These are phyloP conservation scores for Smittium culicis DNA, from an alignment of 371 early-diverging fungal species.

Conservation along the genomic window DNA sequence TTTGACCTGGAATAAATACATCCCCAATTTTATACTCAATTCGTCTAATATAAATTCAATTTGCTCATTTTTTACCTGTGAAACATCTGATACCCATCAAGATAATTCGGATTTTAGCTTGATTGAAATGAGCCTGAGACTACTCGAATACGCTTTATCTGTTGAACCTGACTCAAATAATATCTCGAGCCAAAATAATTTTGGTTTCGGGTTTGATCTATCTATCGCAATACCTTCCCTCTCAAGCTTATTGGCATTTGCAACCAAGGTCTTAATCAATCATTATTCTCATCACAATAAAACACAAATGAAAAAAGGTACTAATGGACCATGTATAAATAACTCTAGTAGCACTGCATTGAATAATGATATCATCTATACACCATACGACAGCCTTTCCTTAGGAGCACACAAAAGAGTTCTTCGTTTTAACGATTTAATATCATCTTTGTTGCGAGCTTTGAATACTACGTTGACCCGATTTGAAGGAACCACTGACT, in stretches of 20 bases:
- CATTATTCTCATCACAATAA: neutral
- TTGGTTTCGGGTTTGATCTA: neutral
- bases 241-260: neutral
- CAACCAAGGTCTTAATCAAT: neutral
- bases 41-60: neutral
- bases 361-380: neutral
- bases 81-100: neutral
- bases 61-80: neutral
- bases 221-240: neutral
- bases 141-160: neutral
- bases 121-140: neutral
- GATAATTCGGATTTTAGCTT: neutral
- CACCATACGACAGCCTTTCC: neutral
- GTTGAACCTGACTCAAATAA: neutral
- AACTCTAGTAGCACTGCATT: neutral
- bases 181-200: neutral
- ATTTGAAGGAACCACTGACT: neutral
- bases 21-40: neutral
- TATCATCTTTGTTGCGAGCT: neutral
- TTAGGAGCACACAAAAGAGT: neutral
- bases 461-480: neutral
- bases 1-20: constrained; percentile 1
- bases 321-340: neutral
- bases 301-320: neutral
- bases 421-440: neutral